phyloP scores from a whole-genome alignment of 805 yeast species.

The Candida berthetii region DNA sequence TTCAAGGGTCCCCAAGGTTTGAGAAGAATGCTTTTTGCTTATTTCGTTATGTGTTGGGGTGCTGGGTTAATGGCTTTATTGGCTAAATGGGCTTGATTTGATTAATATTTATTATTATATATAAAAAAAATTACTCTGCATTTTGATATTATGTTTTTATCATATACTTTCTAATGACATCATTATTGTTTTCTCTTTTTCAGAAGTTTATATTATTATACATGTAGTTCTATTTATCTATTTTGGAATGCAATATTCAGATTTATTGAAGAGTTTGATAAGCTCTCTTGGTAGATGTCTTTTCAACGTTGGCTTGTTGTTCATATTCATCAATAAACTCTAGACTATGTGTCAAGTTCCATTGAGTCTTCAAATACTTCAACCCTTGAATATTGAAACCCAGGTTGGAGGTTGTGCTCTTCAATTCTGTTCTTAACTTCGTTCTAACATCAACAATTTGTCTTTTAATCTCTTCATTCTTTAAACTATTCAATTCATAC shows the following conservation, averaged over 20 bases:
- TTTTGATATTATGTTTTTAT: too few relatives aligned
- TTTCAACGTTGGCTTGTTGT: conserved; percentile 45
- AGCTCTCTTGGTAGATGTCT: conserved; percentile 63
- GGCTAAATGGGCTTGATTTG: conserved; percentile 66
- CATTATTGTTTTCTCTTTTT: background rate
- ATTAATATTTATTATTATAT: too few relatives aligned
- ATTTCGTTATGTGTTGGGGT: conserved; percentile 48
- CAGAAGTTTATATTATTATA: background rate
- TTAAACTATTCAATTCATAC: conserved; percentile 69
- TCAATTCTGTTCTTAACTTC: conserved; percentile 53
- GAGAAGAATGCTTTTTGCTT: conserved; percentile 45
- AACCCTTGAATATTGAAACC: conserved; percentile 87
- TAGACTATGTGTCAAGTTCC: conserved; percentile 70
- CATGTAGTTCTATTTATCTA: too few relatives aligned
- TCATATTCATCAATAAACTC: conserved; percentile 69
- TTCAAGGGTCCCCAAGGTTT: conserved; percentile 56
- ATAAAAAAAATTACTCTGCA: too few relatives aligned
- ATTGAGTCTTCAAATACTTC: conserved; percentile 63
- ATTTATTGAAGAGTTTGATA: conserved; percentile 46
- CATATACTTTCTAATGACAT: background rate
- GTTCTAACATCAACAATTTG: conserved; percentile 59
- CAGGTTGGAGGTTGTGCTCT: conserved; percentile 46
- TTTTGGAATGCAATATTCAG: too few relatives aligned
- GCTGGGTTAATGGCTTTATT: conserved; percentile 75
- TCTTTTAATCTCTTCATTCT: conserved; percentile 54